Evolutionary conservation across 1,284 basidiomycete species (phyloP).

Genomic region (Exsudoporus floridanus): DNA sequence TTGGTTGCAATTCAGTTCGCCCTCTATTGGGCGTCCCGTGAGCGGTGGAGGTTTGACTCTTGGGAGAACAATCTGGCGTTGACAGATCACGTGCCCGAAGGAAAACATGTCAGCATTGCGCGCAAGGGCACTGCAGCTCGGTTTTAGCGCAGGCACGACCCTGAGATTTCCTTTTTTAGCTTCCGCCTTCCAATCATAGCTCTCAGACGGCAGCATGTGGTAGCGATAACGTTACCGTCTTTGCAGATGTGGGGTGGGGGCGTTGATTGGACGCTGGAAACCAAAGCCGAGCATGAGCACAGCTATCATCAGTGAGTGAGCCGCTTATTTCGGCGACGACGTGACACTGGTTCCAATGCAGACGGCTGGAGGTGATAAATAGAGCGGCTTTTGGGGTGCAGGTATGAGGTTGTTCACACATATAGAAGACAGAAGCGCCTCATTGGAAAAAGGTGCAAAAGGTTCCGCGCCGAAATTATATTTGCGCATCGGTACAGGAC

Average conservation of each 20-base stretch:
- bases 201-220: background rate
- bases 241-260: constrained; percentile 4
- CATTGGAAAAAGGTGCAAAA: constrained; percentile 19
- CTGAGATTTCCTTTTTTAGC: background rate
- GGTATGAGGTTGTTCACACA: constrained; percentile 25
- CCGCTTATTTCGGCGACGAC: constrained; percentile 3
- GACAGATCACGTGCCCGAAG: constrained; percentile 27
- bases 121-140: background rate
- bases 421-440: constrained; percentile 19
- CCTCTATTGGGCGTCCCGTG: constrained; percentile 4
- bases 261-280: constrained; percentile 15
- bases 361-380: constrained; percentile 9
- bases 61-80: constrained; percentile 1
- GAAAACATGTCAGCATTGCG: constrained; percentile 2
- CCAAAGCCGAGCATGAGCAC: background rate
- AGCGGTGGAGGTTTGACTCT: background rate
- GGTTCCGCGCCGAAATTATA: constrained; percentile 37
- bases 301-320: background rate
- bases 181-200: background rate
- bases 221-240: constrained; percentile 2
- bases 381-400: constrained; percentile 12
- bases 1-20: constrained; percentile 14
- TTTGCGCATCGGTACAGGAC: constrained; percentile 29
- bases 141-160: constrained; percentile 5
- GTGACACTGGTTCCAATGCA: constrained; percentile 7